Percentiles rank a stretch among this genome's conserved stretches.
Evolutionary conservation across 2,329 filamentous ascomycete genomes (phyloP).

Genomic region (Venturia asperata): DNA sequence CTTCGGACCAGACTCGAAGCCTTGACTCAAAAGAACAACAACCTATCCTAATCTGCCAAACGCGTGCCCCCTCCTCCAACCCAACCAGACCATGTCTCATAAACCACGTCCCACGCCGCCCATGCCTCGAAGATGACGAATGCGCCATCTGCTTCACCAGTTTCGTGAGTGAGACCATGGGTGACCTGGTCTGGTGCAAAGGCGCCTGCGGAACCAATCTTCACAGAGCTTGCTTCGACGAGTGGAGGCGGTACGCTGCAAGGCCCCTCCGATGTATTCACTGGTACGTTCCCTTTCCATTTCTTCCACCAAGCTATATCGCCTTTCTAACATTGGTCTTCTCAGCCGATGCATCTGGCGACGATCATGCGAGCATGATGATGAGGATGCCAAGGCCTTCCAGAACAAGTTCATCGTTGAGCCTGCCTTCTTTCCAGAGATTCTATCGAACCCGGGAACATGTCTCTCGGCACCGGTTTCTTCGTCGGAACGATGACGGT

Average conservation of each 20-base stretch:
- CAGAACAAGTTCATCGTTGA: no score
- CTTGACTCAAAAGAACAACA: neutral
- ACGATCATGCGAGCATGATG: neutral
- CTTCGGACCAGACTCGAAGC: neutral
- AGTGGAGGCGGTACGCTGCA: neutral
- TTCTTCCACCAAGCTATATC: neutral
- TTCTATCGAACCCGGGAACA: no score
- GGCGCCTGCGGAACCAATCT: neutral
- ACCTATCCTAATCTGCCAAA: neutral
- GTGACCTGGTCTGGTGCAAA: neutral
- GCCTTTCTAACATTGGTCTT: neutral
- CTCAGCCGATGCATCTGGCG: neutral
- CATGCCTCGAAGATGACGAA: neutral
- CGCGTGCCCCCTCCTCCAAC: neutral
- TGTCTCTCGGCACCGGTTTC: no score
- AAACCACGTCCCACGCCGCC: neutral
- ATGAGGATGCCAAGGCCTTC: neutral
- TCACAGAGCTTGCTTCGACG: constrained; percentile 1
- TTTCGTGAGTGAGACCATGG: neutral
- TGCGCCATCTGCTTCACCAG: neutral
- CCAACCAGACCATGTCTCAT: neutral
- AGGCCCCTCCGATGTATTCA: neutral
- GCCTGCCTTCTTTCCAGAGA: no score
- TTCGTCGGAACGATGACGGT: no score
- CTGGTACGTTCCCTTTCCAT: neutral